Conservation (phyloP, 1,284 basidiomycete genomes). For the Leccinum subfulvum region DNA sequence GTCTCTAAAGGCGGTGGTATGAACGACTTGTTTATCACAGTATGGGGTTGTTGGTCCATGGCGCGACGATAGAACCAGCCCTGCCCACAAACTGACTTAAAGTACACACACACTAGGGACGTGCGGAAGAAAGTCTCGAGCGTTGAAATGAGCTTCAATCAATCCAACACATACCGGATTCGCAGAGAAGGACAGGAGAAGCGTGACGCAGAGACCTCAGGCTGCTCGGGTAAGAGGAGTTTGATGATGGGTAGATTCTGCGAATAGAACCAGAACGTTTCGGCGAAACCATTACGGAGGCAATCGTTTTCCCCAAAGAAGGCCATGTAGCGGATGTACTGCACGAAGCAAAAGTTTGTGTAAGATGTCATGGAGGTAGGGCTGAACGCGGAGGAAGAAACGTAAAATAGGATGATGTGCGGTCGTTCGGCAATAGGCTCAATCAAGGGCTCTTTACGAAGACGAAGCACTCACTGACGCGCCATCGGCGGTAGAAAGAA, state of each 20-base stretch:
- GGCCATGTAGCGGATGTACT: slow-evolving; percentile 71
- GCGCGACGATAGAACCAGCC: no score
- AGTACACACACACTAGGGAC: no score
- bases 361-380: slow-evolving; percentile 75
- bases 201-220: slow-evolving; percentile 54
- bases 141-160: slow-evolving; percentile 45
- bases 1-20: no score
- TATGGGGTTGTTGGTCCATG: no score
- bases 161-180: slow-evolving; percentile 47
- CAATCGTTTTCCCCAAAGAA: slow-evolving; percentile 53
- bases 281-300: slow-evolving; percentile 66
- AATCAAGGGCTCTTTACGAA: slow-evolving; percentile 3
- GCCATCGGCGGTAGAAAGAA: slow-evolving; percentile 78
- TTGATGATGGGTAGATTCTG: slow-evolving; percentile 79
- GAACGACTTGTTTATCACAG: no score
- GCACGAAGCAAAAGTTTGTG: slow-evolving; percentile 79
- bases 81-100: no score
- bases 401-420: slow-evolving; percentile 75
- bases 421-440: slow-evolving; percentile 61
- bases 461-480: slow-evolving; percentile 65
- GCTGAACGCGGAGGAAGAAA: slow-evolving; percentile 74
- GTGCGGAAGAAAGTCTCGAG: slow-evolving; percentile 71
- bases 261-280: slow-evolving; percentile 74
- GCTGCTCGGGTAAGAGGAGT: slow-evolving; percentile 77
- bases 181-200: slow-evolving; percentile 64